Conservation (phyloP, 768 basidiomycete genomes). For the Xerocomellus chrysenteron region DNA sequence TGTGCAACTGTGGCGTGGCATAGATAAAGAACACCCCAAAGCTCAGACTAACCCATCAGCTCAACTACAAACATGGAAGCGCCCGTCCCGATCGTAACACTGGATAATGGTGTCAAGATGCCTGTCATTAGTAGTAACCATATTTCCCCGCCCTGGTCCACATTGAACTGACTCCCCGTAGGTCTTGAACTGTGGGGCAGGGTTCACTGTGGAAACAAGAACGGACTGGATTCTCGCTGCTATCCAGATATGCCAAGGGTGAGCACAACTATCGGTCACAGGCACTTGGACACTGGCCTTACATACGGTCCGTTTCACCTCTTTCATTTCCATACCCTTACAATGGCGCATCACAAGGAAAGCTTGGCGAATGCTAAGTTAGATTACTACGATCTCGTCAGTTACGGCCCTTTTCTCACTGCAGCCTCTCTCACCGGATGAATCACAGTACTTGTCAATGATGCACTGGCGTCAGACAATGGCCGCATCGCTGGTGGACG, state of each 20-base stretch:
- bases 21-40: not conserved
- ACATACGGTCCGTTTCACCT: too few species aligned
- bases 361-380: conserved; percentile 41
- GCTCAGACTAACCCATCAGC: too few species aligned
- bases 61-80: not conserved
- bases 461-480: conserved; percentile 3
- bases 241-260: not conserved
- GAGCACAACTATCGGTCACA: too few species aligned
- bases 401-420: not conserved
- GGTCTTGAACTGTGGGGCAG: not conserved
- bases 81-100: not conserved
- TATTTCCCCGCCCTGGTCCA: too few species aligned
- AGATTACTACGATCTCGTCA: conserved; percentile 49
- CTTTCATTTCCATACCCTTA: too few species aligned
- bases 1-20: too few species aligned
- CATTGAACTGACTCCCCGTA: not conserved
- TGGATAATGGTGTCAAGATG: not conserved
- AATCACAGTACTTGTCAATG: not conserved
- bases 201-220: too few species aligned
- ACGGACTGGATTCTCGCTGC: not conserved
- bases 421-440: not conserved
- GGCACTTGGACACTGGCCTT: too few species aligned
- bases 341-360: conserved; percentile 9
- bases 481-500: not conserved
- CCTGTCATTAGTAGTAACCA: too few species aligned